phyloP scores from a whole-genome alignment of 495 filamentous ascomycete species.

The Aspergillus homomorphus region DNA sequence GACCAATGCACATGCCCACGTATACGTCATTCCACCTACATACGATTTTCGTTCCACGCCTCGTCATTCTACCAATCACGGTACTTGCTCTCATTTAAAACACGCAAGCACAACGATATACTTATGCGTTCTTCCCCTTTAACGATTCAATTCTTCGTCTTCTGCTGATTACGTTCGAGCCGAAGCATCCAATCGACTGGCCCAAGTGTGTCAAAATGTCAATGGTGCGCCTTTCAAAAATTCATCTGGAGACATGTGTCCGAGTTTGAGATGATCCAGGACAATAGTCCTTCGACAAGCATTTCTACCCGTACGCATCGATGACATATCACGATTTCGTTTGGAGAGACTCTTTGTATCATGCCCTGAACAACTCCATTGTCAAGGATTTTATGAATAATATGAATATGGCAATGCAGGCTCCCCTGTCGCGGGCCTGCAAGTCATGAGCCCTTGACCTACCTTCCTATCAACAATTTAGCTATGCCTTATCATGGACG shows the following conservation, averaged over 20 bases:
- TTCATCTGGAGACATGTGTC: conserved; percentile 1
- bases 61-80: neutral
- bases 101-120: neutral
- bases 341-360: neutral
- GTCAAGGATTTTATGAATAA: conserved; percentile 6
- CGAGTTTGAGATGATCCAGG: neutral
- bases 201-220: conserved; percentile 3
- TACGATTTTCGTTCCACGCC: neutral
- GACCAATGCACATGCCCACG: conserved; percentile 10
- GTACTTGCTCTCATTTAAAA: neutral
- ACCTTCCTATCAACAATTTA: conserved; percentile 2
- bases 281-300: neutral
- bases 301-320: conserved; percentile 4
- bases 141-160: conserved; percentile 15
- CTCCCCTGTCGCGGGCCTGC: neutral
- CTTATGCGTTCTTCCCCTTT: too few species aligned
- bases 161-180: conserved; percentile 10
- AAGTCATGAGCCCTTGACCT: conserved; percentile 6
- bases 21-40: neutral
- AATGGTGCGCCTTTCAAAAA: too few species aligned
- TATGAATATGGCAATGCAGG: conserved; percentile 14
- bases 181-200: conserved; percentile 7
- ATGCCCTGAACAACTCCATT: neutral
- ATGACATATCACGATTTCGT: neutral
- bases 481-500: neutral